phyloP scores from a whole-genome alignment of 2,329 filamentous ascomycete genomes.

The Sporothrix mexicana region DNA sequence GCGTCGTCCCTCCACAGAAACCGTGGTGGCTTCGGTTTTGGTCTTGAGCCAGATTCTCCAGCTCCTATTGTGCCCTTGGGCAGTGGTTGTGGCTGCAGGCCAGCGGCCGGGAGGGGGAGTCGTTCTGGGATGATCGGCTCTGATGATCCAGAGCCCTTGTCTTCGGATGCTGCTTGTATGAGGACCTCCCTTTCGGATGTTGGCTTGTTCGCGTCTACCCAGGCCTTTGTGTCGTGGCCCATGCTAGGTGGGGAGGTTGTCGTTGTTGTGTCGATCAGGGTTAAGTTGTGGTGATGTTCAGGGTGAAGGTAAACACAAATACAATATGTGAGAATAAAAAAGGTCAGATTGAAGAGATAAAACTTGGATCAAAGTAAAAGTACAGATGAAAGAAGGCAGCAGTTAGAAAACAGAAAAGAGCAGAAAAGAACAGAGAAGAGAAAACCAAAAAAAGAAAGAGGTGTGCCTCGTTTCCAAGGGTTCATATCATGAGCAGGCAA shows the following conservation, averaged over 20 bases:
- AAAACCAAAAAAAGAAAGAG: not conserved
- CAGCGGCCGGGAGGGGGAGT: not conserved
- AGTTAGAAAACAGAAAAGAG: not conserved
- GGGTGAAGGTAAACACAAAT: not conserved
- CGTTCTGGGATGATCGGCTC: not conserved
- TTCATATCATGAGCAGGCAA: not conserved
- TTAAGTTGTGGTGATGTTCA: not conserved
- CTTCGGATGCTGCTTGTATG: too few species aligned
- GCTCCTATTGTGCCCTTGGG: not conserved
- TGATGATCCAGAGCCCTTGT: not conserved
- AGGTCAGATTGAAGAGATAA: not conserved
- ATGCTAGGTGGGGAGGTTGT: not conserved
- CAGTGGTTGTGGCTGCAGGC: not conserved
- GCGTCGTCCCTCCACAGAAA: not conserved
- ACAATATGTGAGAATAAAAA: not conserved
- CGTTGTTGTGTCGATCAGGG: not conserved
- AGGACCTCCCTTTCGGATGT: too few species aligned
- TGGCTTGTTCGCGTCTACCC: too few species aligned
- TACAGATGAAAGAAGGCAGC: not conserved
- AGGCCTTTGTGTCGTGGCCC: too few species aligned
- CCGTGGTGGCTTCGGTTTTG: too few species aligned
- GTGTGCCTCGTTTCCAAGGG: not conserved
- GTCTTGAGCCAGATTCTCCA: not conserved
- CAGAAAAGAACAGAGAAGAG: not conserved
- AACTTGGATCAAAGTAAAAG: not conserved